Percentiles rank a stretch among this genome's conserved stretches.
Conservation (phyloP, 2,329 filamentous ascomycete species). For the Diplodia scrobiculata region DNA sequence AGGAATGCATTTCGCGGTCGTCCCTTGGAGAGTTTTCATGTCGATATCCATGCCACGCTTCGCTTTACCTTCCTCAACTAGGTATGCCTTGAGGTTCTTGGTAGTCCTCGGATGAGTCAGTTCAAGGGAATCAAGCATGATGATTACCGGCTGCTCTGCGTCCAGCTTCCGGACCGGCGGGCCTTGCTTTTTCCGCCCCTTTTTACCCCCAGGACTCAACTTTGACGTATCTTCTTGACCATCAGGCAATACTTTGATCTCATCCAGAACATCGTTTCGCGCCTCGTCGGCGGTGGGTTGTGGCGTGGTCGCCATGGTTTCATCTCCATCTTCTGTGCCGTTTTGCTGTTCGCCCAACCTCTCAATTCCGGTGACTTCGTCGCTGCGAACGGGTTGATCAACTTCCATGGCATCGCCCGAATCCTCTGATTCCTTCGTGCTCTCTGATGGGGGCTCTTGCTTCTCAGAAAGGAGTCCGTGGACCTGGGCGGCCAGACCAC, state of each 20-base stretch:
- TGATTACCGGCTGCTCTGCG: slow-evolving; percentile 61
- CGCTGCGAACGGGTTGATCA: background rate
- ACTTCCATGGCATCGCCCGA: slow-evolving; percentile 4
- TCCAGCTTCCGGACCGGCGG: background rate
- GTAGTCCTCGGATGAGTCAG: slow-evolving; percentile 63
- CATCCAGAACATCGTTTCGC: background rate
- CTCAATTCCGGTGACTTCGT: background rate
- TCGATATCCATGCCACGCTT: slow-evolving; percentile 58
- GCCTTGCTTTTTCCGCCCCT: background rate
- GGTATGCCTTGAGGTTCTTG: slow-evolving; percentile 71
- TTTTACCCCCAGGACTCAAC: background rate
- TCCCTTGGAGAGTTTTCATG: slow-evolving; percentile 55
- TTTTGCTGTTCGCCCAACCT: background rate
- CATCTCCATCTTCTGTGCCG: too few relatives aligned
- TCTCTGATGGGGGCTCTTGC: background rate
- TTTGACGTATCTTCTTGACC: background rate
- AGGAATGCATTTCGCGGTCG: slow-evolving; percentile 71
- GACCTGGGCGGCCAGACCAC: background rate
- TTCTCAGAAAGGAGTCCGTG: background rate
- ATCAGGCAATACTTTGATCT: background rate
- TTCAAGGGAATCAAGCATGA: slow-evolving; percentile 87
- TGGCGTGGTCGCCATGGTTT: background rate
- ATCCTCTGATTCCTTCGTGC: background rate
- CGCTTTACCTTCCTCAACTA: slow-evolving; percentile 69
- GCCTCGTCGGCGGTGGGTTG: background rate